These are phyloP conservation scores for Alternaria longipes DNA, from an alignment of 2,329 filamentous ascomycete species.

Conservation along the genomic window DNA sequence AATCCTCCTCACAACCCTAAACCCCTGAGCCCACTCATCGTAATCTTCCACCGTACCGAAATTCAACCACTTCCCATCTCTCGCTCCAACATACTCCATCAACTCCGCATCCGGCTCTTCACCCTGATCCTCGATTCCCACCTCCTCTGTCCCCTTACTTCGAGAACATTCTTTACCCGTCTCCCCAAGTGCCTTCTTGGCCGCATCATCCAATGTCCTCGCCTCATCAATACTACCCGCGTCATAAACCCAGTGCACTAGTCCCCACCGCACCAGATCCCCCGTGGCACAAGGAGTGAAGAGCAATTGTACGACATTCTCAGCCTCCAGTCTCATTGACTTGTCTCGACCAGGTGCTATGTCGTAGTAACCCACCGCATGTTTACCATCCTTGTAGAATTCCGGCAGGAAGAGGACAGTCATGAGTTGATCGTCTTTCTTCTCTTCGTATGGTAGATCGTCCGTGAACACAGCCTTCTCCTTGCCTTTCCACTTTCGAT, in stretches of 20 bases:
- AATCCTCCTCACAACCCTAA: not conserved
- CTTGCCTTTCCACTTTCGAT: fast-evolving
- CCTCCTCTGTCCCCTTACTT: too few species aligned
- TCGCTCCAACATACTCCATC: constrained; percentile 12
- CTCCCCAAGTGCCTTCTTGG: not conserved
- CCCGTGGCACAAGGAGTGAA: constrained; percentile 22
- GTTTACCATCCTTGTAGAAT: constrained; percentile 26
- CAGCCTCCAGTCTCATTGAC: not conserved
- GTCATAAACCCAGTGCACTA: constrained; percentile 15
- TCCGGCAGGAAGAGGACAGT: constrained; percentile 26
- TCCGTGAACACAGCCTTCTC: constrained; percentile 7
- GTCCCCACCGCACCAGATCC: constrained; percentile 9
- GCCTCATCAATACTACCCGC: not conserved
- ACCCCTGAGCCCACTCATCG: constrained; percentile 2
- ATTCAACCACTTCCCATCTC: constrained; percentile 17
- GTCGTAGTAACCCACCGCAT: constrained; percentile 26
- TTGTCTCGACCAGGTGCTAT: not conserved
- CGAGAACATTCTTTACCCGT: not conserved
- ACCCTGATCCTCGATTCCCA: not conserved
- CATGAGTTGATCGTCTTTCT: not conserved
- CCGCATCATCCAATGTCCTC: not conserved
- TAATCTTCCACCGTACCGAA: constrained; percentile 5
- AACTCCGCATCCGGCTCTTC: not conserved
- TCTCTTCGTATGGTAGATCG: not conserved
- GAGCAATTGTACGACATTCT: not conserved